Base-by-base conservation (phyloP, 2,329 filamentous ascomycete species). In the Plenodomus biglobosus region DNA sequence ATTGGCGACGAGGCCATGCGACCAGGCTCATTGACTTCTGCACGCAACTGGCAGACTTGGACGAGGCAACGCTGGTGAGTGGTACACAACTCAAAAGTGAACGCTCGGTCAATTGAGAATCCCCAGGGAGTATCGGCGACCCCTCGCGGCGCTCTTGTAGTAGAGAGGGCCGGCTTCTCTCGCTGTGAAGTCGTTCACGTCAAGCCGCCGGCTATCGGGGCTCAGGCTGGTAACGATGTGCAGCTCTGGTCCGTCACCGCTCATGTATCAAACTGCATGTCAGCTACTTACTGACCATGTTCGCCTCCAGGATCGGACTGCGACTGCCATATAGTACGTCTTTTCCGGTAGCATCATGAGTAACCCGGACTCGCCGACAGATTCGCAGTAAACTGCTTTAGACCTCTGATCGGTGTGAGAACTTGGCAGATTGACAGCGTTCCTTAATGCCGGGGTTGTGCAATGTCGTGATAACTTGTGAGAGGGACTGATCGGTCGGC, bases 1-100 rank as follows among this genome's bases (percentile, higher is more conserved):
- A 68, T 46, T 66, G 64, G 63, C 50, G 55, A 24, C 55, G 59
- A 18, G 63, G 64, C 19, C 62, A 66, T 50, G 64, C 61, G 42
- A 46, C 53, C 21, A 47, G 53, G 18, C 58, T 66, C 17, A 52
- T 65, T 19, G 52, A 46, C 27, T 66, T 59, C 44, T 63, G 62
- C 34, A 62, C 58, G 8, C 52, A 53, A 16, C 56, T 66, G 32
- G 62, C 63, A 30, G 62, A 66, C 48, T 37, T 54, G 32, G 60
- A 64, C 27, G 49, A 55, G n/a, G 52, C 56, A 2, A 15, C 48
- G 10, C n/a, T 66, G 40, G 59, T 61, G 54, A 44, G 51, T 34
- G 37, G 38, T 15, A 32, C 30, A 21, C 11, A 17, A 16, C 39
- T 40, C 46, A 38, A 38, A 15, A 44, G n/a, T 24, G 38, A 37